phyloP scores from a whole-genome alignment of 352 stramenopile genomes.

The Thalassiosira delicatula region DNA sequence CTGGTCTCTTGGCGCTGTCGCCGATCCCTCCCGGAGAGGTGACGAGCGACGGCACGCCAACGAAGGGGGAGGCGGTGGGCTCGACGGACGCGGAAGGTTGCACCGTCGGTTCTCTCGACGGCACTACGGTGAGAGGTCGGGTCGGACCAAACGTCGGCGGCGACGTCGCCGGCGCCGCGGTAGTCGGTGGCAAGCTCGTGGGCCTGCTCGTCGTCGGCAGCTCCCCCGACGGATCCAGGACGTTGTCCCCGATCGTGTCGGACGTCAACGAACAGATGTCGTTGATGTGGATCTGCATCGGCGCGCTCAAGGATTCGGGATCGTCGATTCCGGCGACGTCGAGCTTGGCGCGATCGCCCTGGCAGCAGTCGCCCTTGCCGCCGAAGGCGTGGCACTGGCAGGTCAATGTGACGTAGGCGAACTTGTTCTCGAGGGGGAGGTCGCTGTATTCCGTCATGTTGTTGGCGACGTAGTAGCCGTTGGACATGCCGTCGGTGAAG shows the following conservation, averaged over 20 bases:
- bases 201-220: not conserved
- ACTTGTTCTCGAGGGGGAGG: constrained; percentile 39
- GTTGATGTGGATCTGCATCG: constrained; percentile 10
- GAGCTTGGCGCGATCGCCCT: constrained; percentile 23
- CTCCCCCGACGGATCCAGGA: constrained; percentile 16
- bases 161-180: not conserved
- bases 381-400: constrained; percentile 32
- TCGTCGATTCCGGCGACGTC: constrained; percentile 28
- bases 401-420: constrained; percentile 37
- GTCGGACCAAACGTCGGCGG: not conserved
- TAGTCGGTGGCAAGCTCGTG: no score
- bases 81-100: no score
- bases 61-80: not conserved
- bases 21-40: no score
- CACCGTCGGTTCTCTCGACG: no score
- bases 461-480: constrained; percentile 37
- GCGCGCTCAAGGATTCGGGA: constrained; percentile 2
- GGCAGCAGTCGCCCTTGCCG: constrained; percentile 26
- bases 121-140: not conserved
- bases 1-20: not conserved
- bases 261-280: constrained; percentile 37
- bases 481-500: constrained; percentile 45
- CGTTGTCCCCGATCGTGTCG: constrained; percentile 21
- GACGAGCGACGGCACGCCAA: not conserved
- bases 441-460: constrained; percentile 16